Percentiles rank a stretch among this genome's conserved stretches.
Conservation (phyloP, 2,329 filamentous ascomycete genomes). For the Aspergillus ochraceus region DNA sequence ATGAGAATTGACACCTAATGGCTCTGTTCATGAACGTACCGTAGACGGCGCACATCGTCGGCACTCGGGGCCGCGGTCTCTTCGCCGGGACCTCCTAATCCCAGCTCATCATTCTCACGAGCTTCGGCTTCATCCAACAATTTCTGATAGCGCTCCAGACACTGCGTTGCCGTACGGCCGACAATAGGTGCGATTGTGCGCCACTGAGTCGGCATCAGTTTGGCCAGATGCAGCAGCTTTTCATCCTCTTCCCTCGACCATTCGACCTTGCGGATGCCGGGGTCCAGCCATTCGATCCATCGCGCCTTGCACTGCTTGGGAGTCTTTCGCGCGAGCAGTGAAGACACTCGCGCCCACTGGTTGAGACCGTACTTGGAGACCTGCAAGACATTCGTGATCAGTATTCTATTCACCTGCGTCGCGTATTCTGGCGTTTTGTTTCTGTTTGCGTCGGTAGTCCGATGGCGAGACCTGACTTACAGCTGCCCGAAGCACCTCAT, state of each 20-base stretch:
- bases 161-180: slow-evolving; percentile 93
- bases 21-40: slow-evolving; percentile 38
- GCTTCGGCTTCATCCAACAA: slow-evolving; percentile 94
- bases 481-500: slow-evolving; percentile 95
- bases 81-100: slow-evolving; percentile 76
- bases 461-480: slow-evolving; percentile 36
- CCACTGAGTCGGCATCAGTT: slow-evolving; percentile 99
- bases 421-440: background rate
- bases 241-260: slow-evolving; percentile 99
- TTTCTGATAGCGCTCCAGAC: slow-evolving; percentile 94
- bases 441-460: background rate
- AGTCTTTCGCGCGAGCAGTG: slow-evolving; percentile 93
- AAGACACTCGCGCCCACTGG: slow-evolving; percentile 98
- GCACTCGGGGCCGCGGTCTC: slow-evolving; percentile 86
- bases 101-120: slow-evolving; percentile 76
- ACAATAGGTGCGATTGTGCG: slow-evolving; percentile 96
- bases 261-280: slow-evolving; percentile 96
- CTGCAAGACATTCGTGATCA: slow-evolving; percentile 18
- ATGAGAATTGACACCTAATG: slow-evolving; percentile 7
- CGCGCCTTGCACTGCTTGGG: slow-evolving; percentile 98
- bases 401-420: slow-evolving; percentile 7
- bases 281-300: slow-evolving; percentile 98
- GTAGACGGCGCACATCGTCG: slow-evolving; percentile 84
- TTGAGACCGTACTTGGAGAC: slow-evolving; percentile 92
- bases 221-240: slow-evolving; percentile 92